These are phyloP conservation scores for Tubosaeta sp. DNA, from an alignment of 768 basidiomycete species.

Conservation along the genomic window DNA sequence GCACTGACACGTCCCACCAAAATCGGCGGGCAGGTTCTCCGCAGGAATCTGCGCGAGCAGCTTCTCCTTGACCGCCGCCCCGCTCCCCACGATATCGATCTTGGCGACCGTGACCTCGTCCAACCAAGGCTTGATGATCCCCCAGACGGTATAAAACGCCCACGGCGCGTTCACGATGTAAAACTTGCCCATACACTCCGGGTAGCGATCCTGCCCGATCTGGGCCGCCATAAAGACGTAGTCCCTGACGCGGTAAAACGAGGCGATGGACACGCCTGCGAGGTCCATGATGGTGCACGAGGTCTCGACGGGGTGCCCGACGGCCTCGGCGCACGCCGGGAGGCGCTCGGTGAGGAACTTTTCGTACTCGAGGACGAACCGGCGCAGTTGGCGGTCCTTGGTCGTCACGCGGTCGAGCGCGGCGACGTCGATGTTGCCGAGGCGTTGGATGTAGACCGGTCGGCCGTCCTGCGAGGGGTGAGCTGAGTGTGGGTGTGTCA, in stretches of 20 bases:
- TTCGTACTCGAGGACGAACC: slow-evolving; percentile 92
- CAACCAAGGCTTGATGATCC: slow-evolving; percentile 86
- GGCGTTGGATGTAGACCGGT: slow-evolving; percentile 91
- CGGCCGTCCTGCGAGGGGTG: slow-evolving; percentile 68
- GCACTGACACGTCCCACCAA: slow-evolving; percentile 82
- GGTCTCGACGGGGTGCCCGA: slow-evolving; percentile 90
- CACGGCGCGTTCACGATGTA: slow-evolving; percentile 98
- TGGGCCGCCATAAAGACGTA: slow-evolving; percentile 72
- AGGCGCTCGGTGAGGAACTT: slow-evolving; percentile 76
- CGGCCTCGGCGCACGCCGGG: slow-evolving; percentile 66
- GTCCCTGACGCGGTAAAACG: slow-evolving; percentile 90
- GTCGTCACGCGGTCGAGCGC: slow-evolving; percentile 81
- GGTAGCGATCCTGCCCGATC: slow-evolving; percentile 90
- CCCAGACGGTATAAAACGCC: slow-evolving; percentile 87
- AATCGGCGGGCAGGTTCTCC: slow-evolving; percentile 80
- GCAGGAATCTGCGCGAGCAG: slow-evolving; percentile 77
- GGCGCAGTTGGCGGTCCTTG: slow-evolving; percentile 81
- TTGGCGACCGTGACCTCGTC: slow-evolving; percentile 94
- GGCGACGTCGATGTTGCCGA: slow-evolving; percentile 84
- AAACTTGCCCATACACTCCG: slow-evolving; percentile 96
- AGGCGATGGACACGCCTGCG: slow-evolving; percentile 57
- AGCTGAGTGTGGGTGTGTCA: too few species aligned
- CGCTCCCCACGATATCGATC: slow-evolving; percentile 81
- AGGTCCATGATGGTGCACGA: slow-evolving; percentile 98
- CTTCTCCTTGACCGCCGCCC: slow-evolving; percentile 57